Evolutionary conservation across 192 early-diverging fungal genomes (phyloP), one percentile per base, ranked within the genome.

Genomic region (Haplosporangium gracile): DNA sequence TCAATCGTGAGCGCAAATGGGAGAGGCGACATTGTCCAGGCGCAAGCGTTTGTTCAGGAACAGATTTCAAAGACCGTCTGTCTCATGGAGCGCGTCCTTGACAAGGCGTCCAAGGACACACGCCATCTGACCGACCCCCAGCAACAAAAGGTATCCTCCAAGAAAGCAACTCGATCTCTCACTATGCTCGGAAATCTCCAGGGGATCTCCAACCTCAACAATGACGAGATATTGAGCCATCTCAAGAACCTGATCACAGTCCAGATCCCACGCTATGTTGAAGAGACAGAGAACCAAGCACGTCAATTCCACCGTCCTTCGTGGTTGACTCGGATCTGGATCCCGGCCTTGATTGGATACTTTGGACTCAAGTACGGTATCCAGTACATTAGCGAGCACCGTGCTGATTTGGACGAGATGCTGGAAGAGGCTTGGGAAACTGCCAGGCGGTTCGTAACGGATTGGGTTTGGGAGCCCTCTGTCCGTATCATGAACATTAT

Each of bases 401-500:
- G 91, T 47, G 90, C 93, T 22, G 85, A 92, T 79, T 85, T 95
- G 69, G 85, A 82, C 6, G 72, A 84, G 38, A 88, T 91, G 91
- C 26, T 92, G 39, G 63, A 86, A 10, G 91, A 93, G 76, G 89
- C 84, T 16, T 83, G 83, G 68, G 87, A 85, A 4, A 97, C 97
- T 2, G 82, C 88, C 15, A 88, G 80, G 36, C 90, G 94, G 77
- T 96, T 97, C 81, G 88, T 93, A 20, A 77, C 88, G 7, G 94
- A 97, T 88, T 99, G 96, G 93, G 91, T 99, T 24, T 89, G 95
- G 72, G 90, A 92, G 39, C 98, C 98, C 1, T 81, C 96, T 11
- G 74, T 89, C 32, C 89, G 94, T 69, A 92, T 97, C 39, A 95
- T 93, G 83, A 90, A 92, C 42, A 98, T 96, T 15, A 95, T 99